Percentiles rank a stretch among this genome's conserved stretches.
phyloP scores from a whole-genome alignment of 148 eudicot genomes.

The Heliamphora exappendiculata region DNA sequence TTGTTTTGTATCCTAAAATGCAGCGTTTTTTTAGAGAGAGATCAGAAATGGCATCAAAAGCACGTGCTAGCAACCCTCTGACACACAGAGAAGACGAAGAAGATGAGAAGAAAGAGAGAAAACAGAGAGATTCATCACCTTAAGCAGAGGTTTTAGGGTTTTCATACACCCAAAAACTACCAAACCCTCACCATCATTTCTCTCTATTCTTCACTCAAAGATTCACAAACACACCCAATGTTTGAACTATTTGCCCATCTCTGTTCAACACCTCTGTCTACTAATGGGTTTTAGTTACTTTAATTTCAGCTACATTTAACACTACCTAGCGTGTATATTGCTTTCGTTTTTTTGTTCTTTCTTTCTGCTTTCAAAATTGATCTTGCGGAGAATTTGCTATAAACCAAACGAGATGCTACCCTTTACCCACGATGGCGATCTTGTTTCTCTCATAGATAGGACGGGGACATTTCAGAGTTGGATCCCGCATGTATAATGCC shows the following conservation, averaged over 20 bases:
- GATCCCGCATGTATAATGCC: conserved; percentile 54
- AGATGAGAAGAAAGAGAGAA: conserved; percentile 2
- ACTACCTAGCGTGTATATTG: no score
- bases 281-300: neutral
- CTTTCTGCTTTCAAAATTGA: no score
- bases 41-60: conserved; percentile 2
- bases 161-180: conserved; percentile 16
- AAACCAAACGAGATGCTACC: neutral
- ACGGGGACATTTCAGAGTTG: neutral
- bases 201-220: neutral
- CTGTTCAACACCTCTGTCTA: neutral
- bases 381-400: no score
- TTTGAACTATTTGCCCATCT: neutral
- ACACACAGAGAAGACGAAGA: neutral
- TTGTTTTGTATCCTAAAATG: neutral
- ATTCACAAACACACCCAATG: neutral
- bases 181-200: neutral
- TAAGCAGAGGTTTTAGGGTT: conserved; percentile 16
- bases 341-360: no score
- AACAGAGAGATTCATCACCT: neutral
- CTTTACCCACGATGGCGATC: neutral
- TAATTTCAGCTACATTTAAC: neutral
- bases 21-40: neutral
- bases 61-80: conserved; percentile 26
- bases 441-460: neutral